phyloP scores from a whole-genome alignment of 345 rosid genomes.

The Salix brachista region DNA sequence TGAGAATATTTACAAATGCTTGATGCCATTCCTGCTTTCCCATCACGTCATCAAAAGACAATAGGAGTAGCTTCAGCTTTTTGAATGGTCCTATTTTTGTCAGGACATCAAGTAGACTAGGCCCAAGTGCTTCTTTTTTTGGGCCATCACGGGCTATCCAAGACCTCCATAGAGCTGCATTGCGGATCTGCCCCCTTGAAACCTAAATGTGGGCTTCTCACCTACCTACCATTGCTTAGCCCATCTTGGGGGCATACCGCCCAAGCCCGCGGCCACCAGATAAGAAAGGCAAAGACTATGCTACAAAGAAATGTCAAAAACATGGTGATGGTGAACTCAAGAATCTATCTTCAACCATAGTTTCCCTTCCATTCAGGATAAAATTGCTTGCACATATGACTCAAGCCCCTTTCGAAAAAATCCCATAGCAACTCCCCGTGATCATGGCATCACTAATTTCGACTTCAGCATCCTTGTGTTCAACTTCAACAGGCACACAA shows the following conservation, averaged over 20 bases:
- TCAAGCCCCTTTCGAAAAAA: background rate
- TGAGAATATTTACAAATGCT: background rate
- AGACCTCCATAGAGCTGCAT: background rate
- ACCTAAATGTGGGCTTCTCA: background rate
- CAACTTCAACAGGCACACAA: constrained; percentile 34
- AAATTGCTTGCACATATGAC: background rate
- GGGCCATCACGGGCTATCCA: background rate
- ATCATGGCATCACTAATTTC: constrained; percentile 47
- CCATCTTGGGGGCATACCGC: background rate
- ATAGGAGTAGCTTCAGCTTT: too few relatives aligned
- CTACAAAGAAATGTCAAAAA: background rate
- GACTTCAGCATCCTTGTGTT: constrained; percentile 22
- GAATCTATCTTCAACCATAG: background rate
- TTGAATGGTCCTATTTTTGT: too few relatives aligned
- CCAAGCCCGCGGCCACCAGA: background rate
- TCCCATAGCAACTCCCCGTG: constrained; percentile 9
- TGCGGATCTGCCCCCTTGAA: background rate
- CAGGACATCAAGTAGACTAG: background rate
- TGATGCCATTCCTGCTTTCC: background rate
- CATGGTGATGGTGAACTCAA: background rate
- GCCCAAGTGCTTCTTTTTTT: background rate
- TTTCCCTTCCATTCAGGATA: background rate
- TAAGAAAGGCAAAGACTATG: too few relatives aligned
- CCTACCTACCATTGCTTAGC: background rate
- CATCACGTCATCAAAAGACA: background rate